Evolutionary conservation across 305 asterid genomes (phyloP), one percentile per base, ranked within the genome.

Genomic region (Fraxinus greggii): DNA sequence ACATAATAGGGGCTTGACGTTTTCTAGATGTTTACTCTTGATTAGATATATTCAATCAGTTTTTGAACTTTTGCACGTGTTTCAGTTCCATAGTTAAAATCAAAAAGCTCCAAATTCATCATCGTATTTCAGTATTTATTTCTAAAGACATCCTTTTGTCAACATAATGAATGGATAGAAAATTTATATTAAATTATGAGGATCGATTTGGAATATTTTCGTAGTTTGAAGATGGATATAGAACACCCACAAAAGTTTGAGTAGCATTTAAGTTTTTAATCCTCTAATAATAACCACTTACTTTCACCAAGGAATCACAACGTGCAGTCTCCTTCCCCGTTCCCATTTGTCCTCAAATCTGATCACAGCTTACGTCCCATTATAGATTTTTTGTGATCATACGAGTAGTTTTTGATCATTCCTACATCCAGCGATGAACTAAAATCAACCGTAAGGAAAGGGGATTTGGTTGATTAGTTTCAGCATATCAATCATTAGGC

Each of bases 391-490:
- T 6, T 63, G 72, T 63, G 72, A 28, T 63, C 24, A 23, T 9
- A 8, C 32, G 3, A 7, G 72, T 12, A 24, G 33, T 10, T 9
- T 17, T 69, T 29, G 75, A 13, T 28, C 75, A 13, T 67, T 69
- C n/a, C 23, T 31, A 13, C 75, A 15, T 70, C 75, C 75, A 15
- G 75, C n/a, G 23, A 70, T 70, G 75, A 70, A 31, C 75, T 31
- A 33, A 54, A 72, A 59, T 51, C 73, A 54, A 54, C 26, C 65
- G 24, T n/a, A n/a, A 54, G 65, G 24, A 54, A 54, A 54, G 21
- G 7, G 28, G 75, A 31, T 59, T 45, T 54, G 79, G 21, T 85
- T 81, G 45, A 85, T 75, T 59, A 61, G 65, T 74, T 79, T 69
- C 78, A 21, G 21, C 8, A 5, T 45, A 75, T 12, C 10, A 78